These are phyloP conservation scores for Andrographis paniculata DNA, from an alignment of 305 asterid species.

Conservation along the genomic window DNA sequence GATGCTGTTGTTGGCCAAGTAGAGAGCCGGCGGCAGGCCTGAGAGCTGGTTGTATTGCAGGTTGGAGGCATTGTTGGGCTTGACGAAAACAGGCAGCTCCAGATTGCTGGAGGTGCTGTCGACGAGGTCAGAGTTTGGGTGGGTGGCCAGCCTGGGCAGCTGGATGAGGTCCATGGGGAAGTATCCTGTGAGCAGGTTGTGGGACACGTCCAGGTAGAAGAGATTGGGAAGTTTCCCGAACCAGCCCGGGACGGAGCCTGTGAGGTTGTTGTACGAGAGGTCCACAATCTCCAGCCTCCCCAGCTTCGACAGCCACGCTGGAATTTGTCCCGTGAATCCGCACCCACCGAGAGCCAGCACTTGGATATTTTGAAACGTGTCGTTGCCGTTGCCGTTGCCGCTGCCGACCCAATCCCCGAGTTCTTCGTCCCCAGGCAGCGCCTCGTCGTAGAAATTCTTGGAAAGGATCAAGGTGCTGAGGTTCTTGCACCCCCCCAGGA, in stretches of 20 bases:
- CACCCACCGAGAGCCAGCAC: slow-evolving; percentile 80
- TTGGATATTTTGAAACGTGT: slow-evolving; percentile 45
- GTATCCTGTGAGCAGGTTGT: slow-evolving; percentile 51
- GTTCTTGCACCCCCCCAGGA: slow-evolving; percentile 60
- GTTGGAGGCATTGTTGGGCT: slow-evolving; percentile 65
- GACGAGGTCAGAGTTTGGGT: slow-evolving; percentile 38
- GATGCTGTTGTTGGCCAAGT: slow-evolving; percentile 36
- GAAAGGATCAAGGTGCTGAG: slow-evolving; percentile 62
- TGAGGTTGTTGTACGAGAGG: slow-evolving; percentile 48
- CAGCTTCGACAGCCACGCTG: slow-evolving; percentile 57
- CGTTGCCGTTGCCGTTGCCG: slow-evolving; percentile 27
- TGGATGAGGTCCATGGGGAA: slow-evolving; percentile 56
- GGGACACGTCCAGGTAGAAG: slow-evolving; percentile 78
- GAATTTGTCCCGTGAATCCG: slow-evolving; percentile 52
- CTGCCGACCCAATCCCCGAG: too few relatives aligned
- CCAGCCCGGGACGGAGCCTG: slow-evolving; percentile 71
- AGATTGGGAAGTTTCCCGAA: slow-evolving; percentile 56
- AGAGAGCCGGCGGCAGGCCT: slow-evolving; percentile 51
- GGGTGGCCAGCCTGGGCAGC: slow-evolving; percentile 41
- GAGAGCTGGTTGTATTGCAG: slow-evolving; percentile 62
- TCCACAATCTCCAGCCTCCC: slow-evolving; percentile 65
- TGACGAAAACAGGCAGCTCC: slow-evolving; percentile 80
- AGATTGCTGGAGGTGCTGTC: slow-evolving; percentile 47
- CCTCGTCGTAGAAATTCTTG: slow-evolving; percentile 56
- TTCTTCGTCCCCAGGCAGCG: slow-evolving; percentile 37